phyloP scores from a whole-genome alignment of 148 eudicot species.

The Beta vulgaris region DNA sequence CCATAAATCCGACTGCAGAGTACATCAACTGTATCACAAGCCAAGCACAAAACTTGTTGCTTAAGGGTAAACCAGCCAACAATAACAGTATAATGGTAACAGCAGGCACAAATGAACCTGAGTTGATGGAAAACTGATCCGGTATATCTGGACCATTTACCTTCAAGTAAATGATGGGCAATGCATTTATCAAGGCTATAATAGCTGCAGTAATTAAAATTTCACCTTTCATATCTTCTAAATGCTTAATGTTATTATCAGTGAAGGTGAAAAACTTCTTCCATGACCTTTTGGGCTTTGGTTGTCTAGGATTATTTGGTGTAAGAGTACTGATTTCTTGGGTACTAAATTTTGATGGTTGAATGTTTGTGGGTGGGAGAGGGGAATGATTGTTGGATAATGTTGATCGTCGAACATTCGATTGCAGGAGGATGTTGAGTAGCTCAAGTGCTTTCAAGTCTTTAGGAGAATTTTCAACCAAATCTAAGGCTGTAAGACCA shows the following conservation, averaged over 20 bases:
- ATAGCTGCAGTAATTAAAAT: conserved; percentile 21
- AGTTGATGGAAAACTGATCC: too few relatives aligned
- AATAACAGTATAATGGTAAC: conserved; percentile 19
- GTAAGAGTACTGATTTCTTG: too few relatives aligned
- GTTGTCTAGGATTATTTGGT: not conserved
- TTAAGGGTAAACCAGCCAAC: conserved; percentile 30
- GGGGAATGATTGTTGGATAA: not conserved
- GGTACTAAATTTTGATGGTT: too few relatives aligned
- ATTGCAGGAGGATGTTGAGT: conserved; percentile 29
- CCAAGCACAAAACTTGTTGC: conserved; percentile 29
- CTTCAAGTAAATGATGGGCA: conserved; percentile 24
- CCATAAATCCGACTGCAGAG: conserved; percentile 29
- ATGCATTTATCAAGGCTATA: conserved; percentile 16
- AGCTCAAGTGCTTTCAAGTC: conserved; percentile 36
- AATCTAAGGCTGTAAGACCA: conserved; percentile 33
- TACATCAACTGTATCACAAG: conserved; percentile 30
- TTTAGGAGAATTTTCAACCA: conserved; percentile 38
- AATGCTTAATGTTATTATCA: not conserved
- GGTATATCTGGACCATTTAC: conserved; percentile 10
- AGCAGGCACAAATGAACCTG: conserved; percentile 23
- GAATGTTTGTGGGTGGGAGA: not conserved
- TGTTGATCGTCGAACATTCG: conserved; percentile 1
- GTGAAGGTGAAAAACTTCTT: conserved; percentile 25
- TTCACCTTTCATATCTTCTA: conserved; percentile 27
- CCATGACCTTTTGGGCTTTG: conserved; percentile 21